phyloP scores from a whole-genome alignment of 495 filamentous ascomycete genomes.

The Mycothermus thermophilus region DNA sequence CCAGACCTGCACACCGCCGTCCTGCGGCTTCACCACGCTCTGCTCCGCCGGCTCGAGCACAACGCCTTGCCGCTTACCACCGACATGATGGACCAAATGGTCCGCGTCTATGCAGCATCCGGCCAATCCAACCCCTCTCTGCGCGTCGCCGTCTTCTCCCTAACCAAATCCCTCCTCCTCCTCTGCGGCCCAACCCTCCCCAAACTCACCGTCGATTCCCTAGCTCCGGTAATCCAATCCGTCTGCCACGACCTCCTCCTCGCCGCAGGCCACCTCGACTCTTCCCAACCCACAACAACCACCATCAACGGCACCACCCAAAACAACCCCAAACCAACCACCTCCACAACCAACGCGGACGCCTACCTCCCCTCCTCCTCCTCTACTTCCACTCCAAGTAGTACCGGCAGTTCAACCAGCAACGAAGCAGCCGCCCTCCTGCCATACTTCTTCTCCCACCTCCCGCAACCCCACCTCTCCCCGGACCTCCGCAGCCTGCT shows the following conservation, averaged over 20 bases:
- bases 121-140: constrained; percentile 41
- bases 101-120: constrained; percentile 54
- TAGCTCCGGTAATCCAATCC: constrained; percentile 41
- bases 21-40: constrained; percentile 40
- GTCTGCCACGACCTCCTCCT: constrained; percentile 53
- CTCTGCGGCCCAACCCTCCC: constrained; percentile 49
- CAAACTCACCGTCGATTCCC: constrained; percentile 43
- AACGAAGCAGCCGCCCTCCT: constrained; percentile 47
- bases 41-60: constrained; percentile 41
- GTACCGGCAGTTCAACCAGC: constrained; percentile 29
- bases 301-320: constrained; percentile 2
- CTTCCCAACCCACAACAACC: constrained; percentile 4
- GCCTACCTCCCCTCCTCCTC: constrained; percentile 22
- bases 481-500: constrained; percentile 53
- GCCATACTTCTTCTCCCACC: constrained; percentile 40
- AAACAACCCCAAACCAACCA: constrained; percentile 16
- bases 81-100: constrained; percentile 49
- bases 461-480: constrained; percentile 48
- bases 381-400: constrained; percentile 35
- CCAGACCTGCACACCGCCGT: constrained; percentile 60
- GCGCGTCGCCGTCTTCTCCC: constrained; percentile 44
- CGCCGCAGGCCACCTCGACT: constrained; percentile 21
- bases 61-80: constrained; percentile 40
- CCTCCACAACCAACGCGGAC: constrained; percentile 26
- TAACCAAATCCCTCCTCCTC: constrained; percentile 42